A percentile compares a stretch with the other conserved stretches of the same genome.
Conservation (phyloP, 192 early-diverging fungal genomes). For the Umbelopsis sp. region DNA sequence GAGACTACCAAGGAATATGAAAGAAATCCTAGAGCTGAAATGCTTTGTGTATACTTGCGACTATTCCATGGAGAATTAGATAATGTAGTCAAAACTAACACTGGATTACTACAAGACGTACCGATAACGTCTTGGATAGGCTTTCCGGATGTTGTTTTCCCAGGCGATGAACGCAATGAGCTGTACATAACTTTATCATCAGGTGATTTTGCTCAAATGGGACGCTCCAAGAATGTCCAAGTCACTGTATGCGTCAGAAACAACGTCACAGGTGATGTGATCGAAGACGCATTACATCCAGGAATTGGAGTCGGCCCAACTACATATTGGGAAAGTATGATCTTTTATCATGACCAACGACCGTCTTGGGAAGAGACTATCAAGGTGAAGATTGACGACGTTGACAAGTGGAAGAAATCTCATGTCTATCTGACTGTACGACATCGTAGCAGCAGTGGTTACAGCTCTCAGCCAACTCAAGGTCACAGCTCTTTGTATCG, state of each 20-base stretch:
- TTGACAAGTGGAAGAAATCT: constrained; percentile 52
- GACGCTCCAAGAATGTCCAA: constrained; percentile 59
- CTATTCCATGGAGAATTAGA: constrained; percentile 44
- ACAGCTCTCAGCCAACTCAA: background rate
- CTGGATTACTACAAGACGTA: constrained; percentile 43
- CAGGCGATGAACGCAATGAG: constrained; percentile 55
- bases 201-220: constrained; percentile 57
- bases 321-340: constrained; percentile 54
- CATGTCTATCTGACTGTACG: constrained; percentile 64
- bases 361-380: constrained; percentile 69
- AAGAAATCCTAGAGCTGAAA: constrained; percentile 41
- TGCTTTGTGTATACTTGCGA: constrained; percentile 47
- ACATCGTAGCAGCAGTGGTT: constrained; percentile 40
- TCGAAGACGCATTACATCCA: constrained; percentile 55
- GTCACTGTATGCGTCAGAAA: constrained; percentile 58
- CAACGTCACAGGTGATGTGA: constrained; percentile 48
- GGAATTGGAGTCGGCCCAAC: constrained; percentile 39
- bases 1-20: constrained; percentile 48
- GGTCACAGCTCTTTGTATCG: background rate
- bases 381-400: constrained; percentile 54
- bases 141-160: constrained; percentile 61
- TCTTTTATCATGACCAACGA: constrained; percentile 60
- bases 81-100: constrained; percentile 42
- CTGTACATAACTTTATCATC: constrained; percentile 59
- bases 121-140: constrained; percentile 56